These are phyloP conservation scores for Eutreptiella sp. DNA, from an alignment of 208 protist genomes.

Conservation along the genomic window DNA sequence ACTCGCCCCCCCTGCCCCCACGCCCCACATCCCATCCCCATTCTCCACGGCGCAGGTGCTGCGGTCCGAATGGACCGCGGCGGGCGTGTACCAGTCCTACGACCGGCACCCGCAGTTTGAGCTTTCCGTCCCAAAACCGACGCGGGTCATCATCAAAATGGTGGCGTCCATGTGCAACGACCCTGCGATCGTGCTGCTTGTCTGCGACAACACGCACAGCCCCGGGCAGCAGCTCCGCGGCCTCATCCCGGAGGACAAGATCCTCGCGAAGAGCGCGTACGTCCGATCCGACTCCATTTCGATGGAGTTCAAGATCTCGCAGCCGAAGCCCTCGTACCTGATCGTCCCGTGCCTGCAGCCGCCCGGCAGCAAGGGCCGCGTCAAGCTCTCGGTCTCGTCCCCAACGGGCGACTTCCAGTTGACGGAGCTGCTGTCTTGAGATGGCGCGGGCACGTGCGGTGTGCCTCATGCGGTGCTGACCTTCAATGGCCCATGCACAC, in stretches of 20 bases:
- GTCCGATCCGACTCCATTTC: constrained; percentile 51
- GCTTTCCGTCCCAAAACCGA: constrained; percentile 43
- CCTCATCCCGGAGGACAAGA: constrained; percentile 40
- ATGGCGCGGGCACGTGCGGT: no score
- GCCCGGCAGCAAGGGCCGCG: constrained; percentile 34
- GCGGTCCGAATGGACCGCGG: constrained; percentile 44
- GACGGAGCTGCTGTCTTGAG: no score
- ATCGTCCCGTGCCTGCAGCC: constrained; percentile 70
- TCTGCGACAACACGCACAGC: constrained; percentile 47
- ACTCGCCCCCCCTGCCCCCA: no score
- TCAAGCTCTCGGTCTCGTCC: constrained; percentile 15
- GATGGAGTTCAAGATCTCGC: constrained; percentile 44
- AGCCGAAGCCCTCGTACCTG: constrained; percentile 51
- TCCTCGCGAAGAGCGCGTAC: constrained; percentile 52
- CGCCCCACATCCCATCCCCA: no score
- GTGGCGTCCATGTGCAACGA: constrained; percentile 45
- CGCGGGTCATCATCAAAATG: constrained; percentile 58
- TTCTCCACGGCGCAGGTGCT: no score
- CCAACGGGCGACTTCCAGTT: constrained; percentile 20
- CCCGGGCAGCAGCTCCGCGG: constrained; percentile 52
- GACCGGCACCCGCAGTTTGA: constrained; percentile 68
- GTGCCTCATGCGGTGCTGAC: no score
- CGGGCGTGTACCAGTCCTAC: constrained; percentile 60
- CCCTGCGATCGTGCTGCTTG: constrained; percentile 59
- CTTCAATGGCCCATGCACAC: no score